These are phyloP conservation scores for Prunus padus DNA, from an alignment of 306 rosid genomes.

Conservation along the genomic window DNA sequence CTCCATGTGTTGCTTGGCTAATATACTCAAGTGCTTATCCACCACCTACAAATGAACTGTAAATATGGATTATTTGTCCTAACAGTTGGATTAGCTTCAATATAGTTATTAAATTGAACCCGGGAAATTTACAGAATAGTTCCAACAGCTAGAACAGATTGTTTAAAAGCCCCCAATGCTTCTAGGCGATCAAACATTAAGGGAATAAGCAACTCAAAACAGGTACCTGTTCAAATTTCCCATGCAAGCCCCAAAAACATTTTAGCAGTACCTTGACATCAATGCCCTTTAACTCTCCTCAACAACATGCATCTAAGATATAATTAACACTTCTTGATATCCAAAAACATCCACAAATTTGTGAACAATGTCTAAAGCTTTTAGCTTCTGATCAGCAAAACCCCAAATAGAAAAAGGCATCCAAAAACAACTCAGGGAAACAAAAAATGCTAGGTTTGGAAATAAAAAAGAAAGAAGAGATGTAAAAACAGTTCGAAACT, in stretches of 20 bases:
- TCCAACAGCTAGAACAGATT: not conserved
- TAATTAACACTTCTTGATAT: not conserved
- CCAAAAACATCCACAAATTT: not conserved
- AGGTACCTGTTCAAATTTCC: not conserved
- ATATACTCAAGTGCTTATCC: conserved; percentile 79
- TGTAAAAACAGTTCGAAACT: not conserved
- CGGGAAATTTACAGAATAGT: not conserved
- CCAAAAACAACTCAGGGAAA: not conserved
- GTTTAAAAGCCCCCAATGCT: not conserved
- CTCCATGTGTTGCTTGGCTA: conserved; percentile 90
- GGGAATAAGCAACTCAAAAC: not conserved
- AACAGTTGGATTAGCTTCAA: not conserved
- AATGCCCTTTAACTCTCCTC: not conserved
- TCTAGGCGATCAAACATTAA: not conserved
- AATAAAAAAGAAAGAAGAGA: not conserved
- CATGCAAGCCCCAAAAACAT: not conserved
- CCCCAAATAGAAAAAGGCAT: not conserved
- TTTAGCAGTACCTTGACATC: not conserved
- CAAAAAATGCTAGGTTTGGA: not conserved
- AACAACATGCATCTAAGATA: not conserved
- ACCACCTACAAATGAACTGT: conserved; percentile 60
- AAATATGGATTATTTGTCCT: conserved; percentile 26
- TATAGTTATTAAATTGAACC: not conserved
- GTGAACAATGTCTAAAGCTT: not conserved
- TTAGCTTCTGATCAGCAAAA: not conserved